Evolutionary conservation across 2,329 filamentous ascomycete genomes (phyloP).

Genomic region (Claviceps pazoutovae): DNA sequence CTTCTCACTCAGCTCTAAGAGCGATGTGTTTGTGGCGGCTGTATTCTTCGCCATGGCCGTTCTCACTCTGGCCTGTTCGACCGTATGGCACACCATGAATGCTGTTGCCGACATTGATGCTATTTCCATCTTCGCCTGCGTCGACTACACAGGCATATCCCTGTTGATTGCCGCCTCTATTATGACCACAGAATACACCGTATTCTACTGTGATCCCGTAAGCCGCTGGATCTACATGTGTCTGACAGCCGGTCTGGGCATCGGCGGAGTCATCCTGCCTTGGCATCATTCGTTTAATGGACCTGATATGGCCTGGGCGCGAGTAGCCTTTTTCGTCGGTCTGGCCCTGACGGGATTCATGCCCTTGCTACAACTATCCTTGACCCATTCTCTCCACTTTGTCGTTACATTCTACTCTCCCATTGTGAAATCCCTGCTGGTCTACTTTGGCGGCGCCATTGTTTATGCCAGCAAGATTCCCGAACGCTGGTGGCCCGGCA

Average conservation of each 20-base stretch:
- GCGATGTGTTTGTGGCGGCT: constrained; percentile 80
- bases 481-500: constrained; percentile 81
- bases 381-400: constrained; percentile 64
- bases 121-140: constrained; percentile 90
- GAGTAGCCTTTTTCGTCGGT: constrained; percentile 82
- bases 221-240: constrained; percentile 79
- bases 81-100: constrained; percentile 98
- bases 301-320: constrained; percentile 79
- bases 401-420: constrained; percentile 83
- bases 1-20: constrained; percentile 73
- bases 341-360: constrained; percentile 80
- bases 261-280: constrained; percentile 79
- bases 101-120: constrained; percentile 80
- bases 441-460: constrained; percentile 73
- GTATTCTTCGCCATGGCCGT: constrained; percentile 93
- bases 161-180: constrained; percentile 90
- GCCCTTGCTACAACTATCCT: constrained; percentile 70
- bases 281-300: constrained; percentile 96
- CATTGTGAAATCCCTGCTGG: constrained; percentile 69
- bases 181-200: constrained; percentile 96
- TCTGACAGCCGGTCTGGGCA: constrained; percentile 64
- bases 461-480: constrained; percentile 88
- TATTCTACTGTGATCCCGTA: constrained; percentile 91
- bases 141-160: constrained; percentile 96
- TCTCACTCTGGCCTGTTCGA: constrained; percentile 89